phyloP scores from a whole-genome alignment of 2,329 filamentous ascomycete species.

The Didymella lethalis region DNA sequence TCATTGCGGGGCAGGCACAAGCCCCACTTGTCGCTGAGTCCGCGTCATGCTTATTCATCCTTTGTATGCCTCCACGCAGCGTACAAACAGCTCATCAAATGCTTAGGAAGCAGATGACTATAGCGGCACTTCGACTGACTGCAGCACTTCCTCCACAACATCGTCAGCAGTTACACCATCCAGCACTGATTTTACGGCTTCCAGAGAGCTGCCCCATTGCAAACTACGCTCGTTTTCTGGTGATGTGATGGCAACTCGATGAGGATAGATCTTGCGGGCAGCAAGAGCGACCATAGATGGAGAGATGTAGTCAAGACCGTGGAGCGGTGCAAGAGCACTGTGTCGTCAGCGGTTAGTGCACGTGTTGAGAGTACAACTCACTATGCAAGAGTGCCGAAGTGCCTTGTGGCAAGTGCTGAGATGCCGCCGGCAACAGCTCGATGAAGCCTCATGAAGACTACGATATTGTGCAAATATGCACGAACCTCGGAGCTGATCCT shows the following conservation, averaged over 20 bases:
- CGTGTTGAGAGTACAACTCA: conserved; percentile 44
- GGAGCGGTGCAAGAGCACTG: conserved; percentile 78
- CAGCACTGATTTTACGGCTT: conserved; percentile 72
- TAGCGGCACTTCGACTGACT: conserved; percentile 64
- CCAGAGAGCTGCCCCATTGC: conserved; percentile 86
- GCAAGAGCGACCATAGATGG: conserved; percentile 85
- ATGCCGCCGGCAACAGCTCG: conserved; percentile 82
- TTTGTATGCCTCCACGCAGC: conserved; percentile 3
- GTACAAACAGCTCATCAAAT: background rate
- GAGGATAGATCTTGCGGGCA: conserved; percentile 84
- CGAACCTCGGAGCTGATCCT: conserved; percentile 77
- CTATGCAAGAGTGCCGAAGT: conserved; percentile 74
- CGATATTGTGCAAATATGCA: conserved; percentile 86
- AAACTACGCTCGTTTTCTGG: conserved; percentile 82
- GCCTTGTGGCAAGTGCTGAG: conserved; percentile 77
- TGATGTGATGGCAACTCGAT: conserved; percentile 76
- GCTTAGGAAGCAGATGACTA: conserved; percentile 37
- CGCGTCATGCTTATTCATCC: conserved; percentile 42
- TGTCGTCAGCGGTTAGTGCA: background rate
- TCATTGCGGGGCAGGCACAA: conserved; percentile 27
- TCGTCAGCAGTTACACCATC: conserved; percentile 64
- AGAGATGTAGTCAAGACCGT: conserved; percentile 80
- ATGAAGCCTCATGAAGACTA: conserved; percentile 86
- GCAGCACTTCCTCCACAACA: conserved; percentile 67
- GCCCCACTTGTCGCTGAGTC: conserved; percentile 34